Percentiles rank a stretch among this genome's conserved stretches.
phyloP scores from a whole-genome alignment of 2,329 filamentous ascomycete genomes.

The Cercospora zeae-maydis region DNA sequence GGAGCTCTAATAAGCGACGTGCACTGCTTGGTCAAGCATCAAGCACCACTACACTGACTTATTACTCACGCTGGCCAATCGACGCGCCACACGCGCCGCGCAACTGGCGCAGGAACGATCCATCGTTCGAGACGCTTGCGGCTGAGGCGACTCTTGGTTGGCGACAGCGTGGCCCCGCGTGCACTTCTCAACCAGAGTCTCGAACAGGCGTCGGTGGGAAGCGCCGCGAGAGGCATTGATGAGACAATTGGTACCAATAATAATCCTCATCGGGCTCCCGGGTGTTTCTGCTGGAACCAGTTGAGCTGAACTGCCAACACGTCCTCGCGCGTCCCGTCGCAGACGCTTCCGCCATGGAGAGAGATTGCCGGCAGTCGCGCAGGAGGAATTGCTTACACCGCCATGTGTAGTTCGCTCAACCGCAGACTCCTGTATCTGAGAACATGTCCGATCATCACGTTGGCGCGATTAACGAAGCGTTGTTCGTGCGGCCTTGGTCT shows the following conservation, averaged over 20 bases:
- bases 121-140: neutral
- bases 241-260: too few species aligned
- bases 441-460: neutral
- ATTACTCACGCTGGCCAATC: neutral
- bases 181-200: neutral
- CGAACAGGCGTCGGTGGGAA: constrained; percentile 9
- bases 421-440: constrained; percentile 10
- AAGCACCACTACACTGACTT: too few species aligned
- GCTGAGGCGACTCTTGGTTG: neutral
- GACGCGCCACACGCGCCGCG: neutral
- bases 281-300: neutral
- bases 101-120: neutral
- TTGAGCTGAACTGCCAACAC: neutral
- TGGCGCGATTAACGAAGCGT: constrained; percentile 5
- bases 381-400: constrained; percentile 1
- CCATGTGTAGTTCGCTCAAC: constrained; percentile 19
- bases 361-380: neutral
- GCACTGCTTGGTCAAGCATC: too few species aligned
- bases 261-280: too few species aligned
- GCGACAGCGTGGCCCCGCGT: neutral
- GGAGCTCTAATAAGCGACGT: neutral
- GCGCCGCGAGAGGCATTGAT: constrained; percentile 13
- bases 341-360: neutral
- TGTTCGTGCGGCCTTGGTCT: neutral
- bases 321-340: neutral